Conservation (phyloP, 805 yeast species). For the Kazachstania psychrophila region DNA sequence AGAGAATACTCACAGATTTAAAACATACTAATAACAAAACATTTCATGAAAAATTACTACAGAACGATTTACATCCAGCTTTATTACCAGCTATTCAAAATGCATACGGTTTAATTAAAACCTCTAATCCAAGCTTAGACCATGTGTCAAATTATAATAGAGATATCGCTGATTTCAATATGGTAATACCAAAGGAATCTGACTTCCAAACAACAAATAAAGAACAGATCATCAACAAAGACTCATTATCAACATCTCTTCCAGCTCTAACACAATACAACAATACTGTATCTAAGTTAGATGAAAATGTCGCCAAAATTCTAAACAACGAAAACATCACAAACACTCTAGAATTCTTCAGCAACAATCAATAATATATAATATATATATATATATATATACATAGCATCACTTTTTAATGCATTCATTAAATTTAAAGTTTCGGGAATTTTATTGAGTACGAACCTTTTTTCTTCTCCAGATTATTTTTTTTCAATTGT, state of each 20-base stretch:
- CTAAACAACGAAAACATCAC: not conserved
- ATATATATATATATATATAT: not conserved
- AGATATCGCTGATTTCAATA: slow-evolving; percentile 7
- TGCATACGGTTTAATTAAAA: slow-evolving; percentile 17
- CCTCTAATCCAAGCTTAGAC: not conserved
- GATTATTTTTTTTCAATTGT: too few species aligned
- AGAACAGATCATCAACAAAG: not conserved
- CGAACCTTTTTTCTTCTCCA: too few species aligned
- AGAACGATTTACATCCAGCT: slow-evolving; percentile 21
- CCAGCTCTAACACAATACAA: not conserved
- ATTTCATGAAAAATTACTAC: slow-evolving; percentile 15
- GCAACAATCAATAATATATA: too few species aligned
- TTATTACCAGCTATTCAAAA: slow-evolving; percentile 23
- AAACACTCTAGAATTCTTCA: not conserved
- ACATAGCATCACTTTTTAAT: too few species aligned
- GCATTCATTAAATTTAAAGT: too few species aligned
- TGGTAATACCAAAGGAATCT: not conserved
- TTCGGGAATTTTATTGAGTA: too few species aligned
- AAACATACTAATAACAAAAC: slow-evolving; percentile 9
- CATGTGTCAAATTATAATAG: not conserved
- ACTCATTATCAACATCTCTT: not conserved
- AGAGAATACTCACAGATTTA: slow-evolving; percentile 5
- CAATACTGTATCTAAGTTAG: not conserved
- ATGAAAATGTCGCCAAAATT: not conserved
- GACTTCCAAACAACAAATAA: not conserved